phyloP scores from a whole-genome alignment of 2,329 filamentous ascomycete genomes.

The Myriosclerotinia scirpicola region DNA sequence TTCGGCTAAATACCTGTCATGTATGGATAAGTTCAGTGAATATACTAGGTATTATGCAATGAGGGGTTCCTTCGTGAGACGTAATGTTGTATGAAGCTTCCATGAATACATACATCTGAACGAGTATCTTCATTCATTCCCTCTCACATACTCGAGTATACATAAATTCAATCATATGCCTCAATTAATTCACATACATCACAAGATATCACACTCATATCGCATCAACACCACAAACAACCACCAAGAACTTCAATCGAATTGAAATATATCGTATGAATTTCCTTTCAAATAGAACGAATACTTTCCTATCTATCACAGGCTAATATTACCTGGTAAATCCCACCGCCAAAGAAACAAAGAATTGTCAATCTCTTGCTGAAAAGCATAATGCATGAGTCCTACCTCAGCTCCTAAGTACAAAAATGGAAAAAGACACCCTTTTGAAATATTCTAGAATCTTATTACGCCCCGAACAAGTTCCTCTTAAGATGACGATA shows the following conservation, averaged over 20 bases:
- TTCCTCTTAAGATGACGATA: background rate
- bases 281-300: background rate
- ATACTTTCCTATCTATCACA: constrained; percentile 2
- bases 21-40: too few species aligned
- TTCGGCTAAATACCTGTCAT: too few species aligned
- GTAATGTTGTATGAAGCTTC: too few species aligned
- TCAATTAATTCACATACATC: too few species aligned
- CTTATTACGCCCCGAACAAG: background rate
- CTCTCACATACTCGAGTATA: too few species aligned
- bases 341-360: background rate
- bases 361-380: background rate
- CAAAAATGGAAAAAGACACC: background rate
- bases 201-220: background rate
- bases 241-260: background rate
- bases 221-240: background rate
- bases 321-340: constrained; percentile 4
- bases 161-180: too few species aligned
- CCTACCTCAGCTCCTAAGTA: background rate
- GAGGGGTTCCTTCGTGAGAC: too few species aligned
- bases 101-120: background rate
- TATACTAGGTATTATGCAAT: too few species aligned
- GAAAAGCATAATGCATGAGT: background rate
- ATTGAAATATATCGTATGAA: background rate
- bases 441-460: background rate
- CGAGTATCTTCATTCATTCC: too few species aligned